Conservation (phyloP, 371 early-diverging fungal species). For the Mucor piriformis region DNA sequence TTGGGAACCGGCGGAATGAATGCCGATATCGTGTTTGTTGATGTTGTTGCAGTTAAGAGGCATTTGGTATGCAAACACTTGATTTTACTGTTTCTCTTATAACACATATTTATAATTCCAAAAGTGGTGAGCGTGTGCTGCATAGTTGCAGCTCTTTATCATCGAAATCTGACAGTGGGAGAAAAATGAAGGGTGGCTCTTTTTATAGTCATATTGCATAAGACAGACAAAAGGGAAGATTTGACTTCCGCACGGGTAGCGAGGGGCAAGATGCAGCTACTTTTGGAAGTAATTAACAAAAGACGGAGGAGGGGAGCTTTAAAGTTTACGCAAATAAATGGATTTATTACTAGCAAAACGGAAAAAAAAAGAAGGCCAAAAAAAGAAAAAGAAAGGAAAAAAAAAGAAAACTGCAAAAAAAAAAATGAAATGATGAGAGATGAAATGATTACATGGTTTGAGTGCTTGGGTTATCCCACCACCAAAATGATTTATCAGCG, state of each 20-base stretch:
- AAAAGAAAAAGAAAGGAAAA: not conserved
- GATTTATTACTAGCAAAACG: not conserved
- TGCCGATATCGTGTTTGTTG: too few species aligned
- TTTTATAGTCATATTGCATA: not conserved
- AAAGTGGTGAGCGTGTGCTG: too few species aligned
- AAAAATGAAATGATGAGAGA: not conserved
- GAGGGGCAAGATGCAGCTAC: not conserved
- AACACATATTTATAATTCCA: too few species aligned
- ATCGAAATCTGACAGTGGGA: too few species aligned
- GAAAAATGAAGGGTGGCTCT: too few species aligned
- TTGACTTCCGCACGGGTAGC: not conserved
- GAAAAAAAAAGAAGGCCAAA: too few species aligned
- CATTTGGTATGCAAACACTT: too few species aligned
- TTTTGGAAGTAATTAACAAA: not conserved
- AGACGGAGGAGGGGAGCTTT: not conserved
- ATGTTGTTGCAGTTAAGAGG: too few species aligned
- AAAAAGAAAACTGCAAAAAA: not conserved
- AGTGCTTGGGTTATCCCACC: constrained; percentile 37
- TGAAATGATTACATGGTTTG: constrained; percentile 11
- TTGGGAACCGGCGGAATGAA: too few species aligned
- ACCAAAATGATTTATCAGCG: constrained; percentile 40
- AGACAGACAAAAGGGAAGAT: not conserved
- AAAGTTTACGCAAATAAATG: not conserved
- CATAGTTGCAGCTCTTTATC: too few species aligned
- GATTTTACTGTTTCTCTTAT: too few species aligned